These are phyloP conservation scores for Candida tibetensis DNA, from an alignment of 805 yeast species.

Conservation along the genomic window DNA sequence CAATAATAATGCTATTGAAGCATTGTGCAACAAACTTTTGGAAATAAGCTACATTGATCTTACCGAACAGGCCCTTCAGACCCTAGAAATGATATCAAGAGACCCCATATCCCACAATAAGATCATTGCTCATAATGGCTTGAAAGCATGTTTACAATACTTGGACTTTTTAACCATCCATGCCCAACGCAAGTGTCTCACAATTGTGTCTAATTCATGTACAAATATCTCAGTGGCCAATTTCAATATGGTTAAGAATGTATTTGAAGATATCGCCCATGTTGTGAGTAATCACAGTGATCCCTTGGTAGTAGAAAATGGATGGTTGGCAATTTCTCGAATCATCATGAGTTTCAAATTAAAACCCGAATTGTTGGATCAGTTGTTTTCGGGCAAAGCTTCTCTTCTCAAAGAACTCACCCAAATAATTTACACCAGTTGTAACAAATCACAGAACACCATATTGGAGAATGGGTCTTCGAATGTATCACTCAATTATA, in stretches of 20 bases:
- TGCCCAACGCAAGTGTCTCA: constrained; percentile 79
- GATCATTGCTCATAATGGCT: constrained; percentile 57
- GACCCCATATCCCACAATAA: constrained; percentile 46
- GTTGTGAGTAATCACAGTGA: constrained; percentile 59
- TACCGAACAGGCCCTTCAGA: constrained; percentile 86
- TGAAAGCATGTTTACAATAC: constrained; percentile 64
- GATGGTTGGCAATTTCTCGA: constrained; percentile 62
- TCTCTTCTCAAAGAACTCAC: constrained; percentile 22
- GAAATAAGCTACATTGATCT: constrained; percentile 84
- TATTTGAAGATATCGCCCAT: constrained; percentile 57
- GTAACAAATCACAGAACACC: constrained; percentile 23
- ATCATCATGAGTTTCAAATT: constrained; percentile 49
- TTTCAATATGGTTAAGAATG: constrained; percentile 49
- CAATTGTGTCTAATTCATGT: constrained; percentile 70
- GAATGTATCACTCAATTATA: constrained; percentile 28
- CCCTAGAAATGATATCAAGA: constrained; percentile 64
- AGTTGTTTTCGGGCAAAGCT: constrained; percentile 27
- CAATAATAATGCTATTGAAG: constrained; percentile 61
- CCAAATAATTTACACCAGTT: constrained; percentile 22
- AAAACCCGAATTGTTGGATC: constrained; percentile 44
- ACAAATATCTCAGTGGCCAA: constrained; percentile 43
- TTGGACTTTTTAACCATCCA: constrained; percentile 87
- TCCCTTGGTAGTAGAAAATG: constrained; percentile 55
- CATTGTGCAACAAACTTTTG: constrained; percentile 59
- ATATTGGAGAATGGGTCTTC: constrained; percentile 11